phyloP scores from a whole-genome alignment of 805 yeast genomes.

The Saturnispora galanensis region DNA sequence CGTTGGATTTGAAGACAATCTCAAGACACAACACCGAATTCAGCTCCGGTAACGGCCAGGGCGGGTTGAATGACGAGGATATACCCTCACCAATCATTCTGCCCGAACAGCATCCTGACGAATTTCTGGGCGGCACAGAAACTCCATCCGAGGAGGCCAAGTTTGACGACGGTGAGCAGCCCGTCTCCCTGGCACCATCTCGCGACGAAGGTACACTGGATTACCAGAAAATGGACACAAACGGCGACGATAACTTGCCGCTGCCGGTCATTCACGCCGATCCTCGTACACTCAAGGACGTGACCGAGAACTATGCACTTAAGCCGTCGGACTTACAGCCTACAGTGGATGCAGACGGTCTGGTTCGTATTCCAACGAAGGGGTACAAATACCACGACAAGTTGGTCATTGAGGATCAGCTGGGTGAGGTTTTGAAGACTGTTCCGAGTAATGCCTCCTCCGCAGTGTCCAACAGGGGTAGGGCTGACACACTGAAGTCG shows the following conservation, averaged over 20 bases:
- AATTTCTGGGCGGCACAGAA: background rate
- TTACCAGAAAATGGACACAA: slow-evolving; percentile 7
- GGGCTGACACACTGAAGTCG: slow-evolving; percentile 9
- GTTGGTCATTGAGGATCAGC: slow-evolving; percentile 68
- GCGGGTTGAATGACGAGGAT: background rate
- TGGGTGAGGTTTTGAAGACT: slow-evolving; percentile 70
- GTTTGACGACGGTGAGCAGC: background rate
- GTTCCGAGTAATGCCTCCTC: slow-evolving; percentile 24
- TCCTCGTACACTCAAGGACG: slow-evolving; percentile 11
- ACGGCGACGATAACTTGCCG: background rate
- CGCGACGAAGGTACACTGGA: slow-evolving; percentile 11
- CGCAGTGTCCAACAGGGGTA: slow-evolving; percentile 3
- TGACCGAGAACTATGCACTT: slow-evolving; percentile 15
- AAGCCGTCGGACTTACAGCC: slow-evolving; percentile 23
- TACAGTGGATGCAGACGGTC: slow-evolving; percentile 27
- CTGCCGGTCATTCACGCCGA: slow-evolving; percentile 10
- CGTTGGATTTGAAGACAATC: slow-evolving; percentile 11
- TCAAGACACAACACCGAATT: slow-evolving; percentile 9
- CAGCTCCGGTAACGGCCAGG: slow-evolving; percentile 1
- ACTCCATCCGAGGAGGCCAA: background rate
- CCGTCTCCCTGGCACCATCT: slow-evolving; percentile 9
- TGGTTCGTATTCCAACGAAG: slow-evolving; percentile 25
- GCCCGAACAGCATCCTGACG: background rate
- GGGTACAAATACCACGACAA: slow-evolving; percentile 63
- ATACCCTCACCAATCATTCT: background rate